These are phyloP conservation scores for Erigeron philadelphicus DNA, from an alignment of 140 eudicot species.

Conservation along the genomic window DNA sequence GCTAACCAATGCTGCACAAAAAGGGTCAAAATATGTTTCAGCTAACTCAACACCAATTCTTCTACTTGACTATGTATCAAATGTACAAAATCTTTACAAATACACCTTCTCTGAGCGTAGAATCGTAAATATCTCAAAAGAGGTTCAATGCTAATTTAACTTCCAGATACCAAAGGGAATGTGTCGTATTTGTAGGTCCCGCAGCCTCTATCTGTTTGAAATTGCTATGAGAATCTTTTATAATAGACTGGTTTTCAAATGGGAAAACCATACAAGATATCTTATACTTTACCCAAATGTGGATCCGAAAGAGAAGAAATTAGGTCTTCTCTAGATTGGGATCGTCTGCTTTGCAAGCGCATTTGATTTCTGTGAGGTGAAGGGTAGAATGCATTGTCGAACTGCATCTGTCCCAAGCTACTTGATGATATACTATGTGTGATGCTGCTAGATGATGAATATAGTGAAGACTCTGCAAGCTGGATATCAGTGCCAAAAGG, in stretches of 20 bases:
- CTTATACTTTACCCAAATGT: conserved; percentile 49
- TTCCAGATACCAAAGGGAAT: background rate
- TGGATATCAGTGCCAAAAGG: conserved; percentile 53
- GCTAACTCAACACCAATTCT: conserved; percentile 9
- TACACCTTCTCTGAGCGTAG: background rate
- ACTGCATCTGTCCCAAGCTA: conserved; percentile 82
- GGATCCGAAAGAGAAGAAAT: conserved; percentile 63
- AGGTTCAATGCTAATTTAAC: background rate
- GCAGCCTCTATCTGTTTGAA: background rate
- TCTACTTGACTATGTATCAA: conserved; percentile 25
- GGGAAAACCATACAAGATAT: background rate
- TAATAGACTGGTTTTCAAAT: background rate
- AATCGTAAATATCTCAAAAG: background rate
- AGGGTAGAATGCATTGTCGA: conserved; percentile 46
- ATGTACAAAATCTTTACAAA: conserved; percentile 21
- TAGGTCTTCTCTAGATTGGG: conserved; percentile 95
- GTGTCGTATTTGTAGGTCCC: background rate
- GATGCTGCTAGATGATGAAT: conserved; percentile 49
- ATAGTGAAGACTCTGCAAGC: conserved; percentile 49
- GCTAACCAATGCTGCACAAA: conserved; percentile 13
- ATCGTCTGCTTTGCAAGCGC: conserved; percentile 91
- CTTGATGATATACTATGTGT: conserved; percentile 80
- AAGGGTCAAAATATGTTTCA: background rate
- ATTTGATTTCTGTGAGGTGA: conserved; percentile 71
- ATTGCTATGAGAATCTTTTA: background rate